Base-by-base conservation (phyloP, 2,329 filamentous ascomycete genomes). In the Diaporthe sp. region DNA sequence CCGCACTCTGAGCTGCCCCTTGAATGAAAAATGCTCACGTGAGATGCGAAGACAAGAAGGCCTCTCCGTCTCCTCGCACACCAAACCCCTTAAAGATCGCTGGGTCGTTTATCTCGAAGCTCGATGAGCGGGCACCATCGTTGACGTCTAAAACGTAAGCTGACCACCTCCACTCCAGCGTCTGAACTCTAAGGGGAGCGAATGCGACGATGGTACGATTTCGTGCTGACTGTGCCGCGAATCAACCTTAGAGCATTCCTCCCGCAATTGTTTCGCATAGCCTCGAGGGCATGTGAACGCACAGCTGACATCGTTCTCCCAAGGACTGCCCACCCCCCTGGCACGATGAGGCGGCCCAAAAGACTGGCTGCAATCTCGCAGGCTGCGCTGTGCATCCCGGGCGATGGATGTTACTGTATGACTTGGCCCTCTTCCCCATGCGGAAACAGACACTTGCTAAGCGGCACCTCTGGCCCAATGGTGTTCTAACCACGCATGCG, bases 251-350 rank as follows among this genome's bases (percentile, higher is more conserved):
- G 9, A 25, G n/a, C n/a, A n/a, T n/a, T 25, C 42, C 30, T 25
- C 47, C 72, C 30, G 33, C 28, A 15, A 28, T 10, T 52, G n/a
- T 22, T 19, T 50, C 47, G 42, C 47, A 75, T 69, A 22, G 35
- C 25, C 35, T 47, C 54, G 4, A 60, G 38, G 35, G 9, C 64
- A 75, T 72, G 67, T 75, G 70, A 75, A 72, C 22, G 25, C 9
- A n/a, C 35, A 57, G 61, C 54, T 69, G 70, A 69, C 30, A n/a
- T n/a, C n/a, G 25, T 35, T 38, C 2, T 50, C 19, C 60, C 28
- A 47, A 25, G 40, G 35, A 33, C 3, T 3, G 2, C 47, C 47
- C 22, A 22, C 22, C 47, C 25, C 38, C 15, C 13, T 42, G 35
- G 58, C 22, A 64, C 7, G 15, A 42, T 9, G n/a, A 42, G 58